A percentile compares a stretch with the other conserved stretches of the same genome.
Evolutionary conservation across 306 rosid species (phyloP).

Genomic region (Cicer judaicum): DNA sequence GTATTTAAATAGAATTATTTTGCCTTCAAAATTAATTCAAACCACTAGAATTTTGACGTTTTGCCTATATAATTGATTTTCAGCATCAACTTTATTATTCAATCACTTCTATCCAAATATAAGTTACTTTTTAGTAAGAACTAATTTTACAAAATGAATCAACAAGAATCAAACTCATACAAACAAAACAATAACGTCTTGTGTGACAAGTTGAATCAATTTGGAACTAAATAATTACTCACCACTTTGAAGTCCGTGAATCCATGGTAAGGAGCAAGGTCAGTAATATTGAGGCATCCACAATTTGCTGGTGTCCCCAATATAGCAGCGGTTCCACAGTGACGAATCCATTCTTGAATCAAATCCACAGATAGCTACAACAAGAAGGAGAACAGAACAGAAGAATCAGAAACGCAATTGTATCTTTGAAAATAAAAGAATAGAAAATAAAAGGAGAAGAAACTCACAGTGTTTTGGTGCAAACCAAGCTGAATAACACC

Average conservation of each 20-base stretch:
- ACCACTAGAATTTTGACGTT: too few species aligned
- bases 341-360: slow-evolving; percentile 69
- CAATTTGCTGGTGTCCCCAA: slow-evolving; percentile 46
- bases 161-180: too few species aligned
- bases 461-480: slow-evolving; percentile 74
- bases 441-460: neutral
- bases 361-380: slow-evolving; percentile 70
- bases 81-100: too few species aligned
- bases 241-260: slow-evolving; percentile 46
- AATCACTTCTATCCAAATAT: too few species aligned
- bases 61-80: too few species aligned
- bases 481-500: slow-evolving; percentile 79
- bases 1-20: too few species aligned
- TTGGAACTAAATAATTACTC: neutral
- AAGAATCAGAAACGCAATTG: neutral
- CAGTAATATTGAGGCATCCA: slow-evolving; percentile 25
- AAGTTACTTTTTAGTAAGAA: too few species aligned
- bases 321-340: slow-evolving; percentile 57
- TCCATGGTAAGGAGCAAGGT: slow-evolving; percentile 46
- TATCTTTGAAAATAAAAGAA: neutral
- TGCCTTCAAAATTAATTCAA: too few species aligned
- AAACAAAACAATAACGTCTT: neutral
- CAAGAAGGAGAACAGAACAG: neutral
- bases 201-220: neutral
- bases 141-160: too few species aligned